Base-by-base conservation (phyloP, 2,329 filamentous ascomycete genomes). In the Pseudogymnoascus sp. region DNA sequence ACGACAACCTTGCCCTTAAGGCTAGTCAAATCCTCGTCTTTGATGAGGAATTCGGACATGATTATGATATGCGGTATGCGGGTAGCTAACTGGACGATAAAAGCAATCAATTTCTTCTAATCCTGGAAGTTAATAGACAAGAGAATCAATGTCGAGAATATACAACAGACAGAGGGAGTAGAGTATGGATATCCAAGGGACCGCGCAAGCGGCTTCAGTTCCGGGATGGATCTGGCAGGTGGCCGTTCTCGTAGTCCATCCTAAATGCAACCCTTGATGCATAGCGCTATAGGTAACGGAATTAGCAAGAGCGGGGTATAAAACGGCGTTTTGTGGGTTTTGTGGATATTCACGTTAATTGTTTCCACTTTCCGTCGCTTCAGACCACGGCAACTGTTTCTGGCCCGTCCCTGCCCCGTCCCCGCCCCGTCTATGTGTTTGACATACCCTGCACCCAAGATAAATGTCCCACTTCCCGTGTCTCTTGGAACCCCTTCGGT, bases 1-100 rank as follows among this genome's bases (percentile, higher is more conserved):
- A 84, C 68, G n/a, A 82, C 76, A 21, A 82, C 77, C 69, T 83
- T 79, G 65, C 76, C 79, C 65, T 78, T 78, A 36, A 84, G 72
- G 42, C 70, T 67, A 11, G 67, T 65, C 4, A 83, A 71, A 44
- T 78, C 75, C 9, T 75, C 72, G 65, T 82, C 77, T 44, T 76
- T 70, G 57, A 83, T 82, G 1, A 70, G 68, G 35, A 83, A 76
- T 67, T 77, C 78, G 8, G 77, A 69, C 78, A 81, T 81, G 40
- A 47, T 72, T 64, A 33, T 66, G 53, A 62, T 36, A 62, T 65
- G 33, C 42, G 38, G 60, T 62, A 42, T 60, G 59, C 13, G 23
- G 28, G 17, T 19, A 26, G 38, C 23, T 26, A 31, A 64, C 21
- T 47, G 31, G 42, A 31, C 31, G 62, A 63, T 65, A 28, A 35